phyloP scores from a whole-genome alignment of 129 eudicot species.

The Cynara cardunculus region DNA sequence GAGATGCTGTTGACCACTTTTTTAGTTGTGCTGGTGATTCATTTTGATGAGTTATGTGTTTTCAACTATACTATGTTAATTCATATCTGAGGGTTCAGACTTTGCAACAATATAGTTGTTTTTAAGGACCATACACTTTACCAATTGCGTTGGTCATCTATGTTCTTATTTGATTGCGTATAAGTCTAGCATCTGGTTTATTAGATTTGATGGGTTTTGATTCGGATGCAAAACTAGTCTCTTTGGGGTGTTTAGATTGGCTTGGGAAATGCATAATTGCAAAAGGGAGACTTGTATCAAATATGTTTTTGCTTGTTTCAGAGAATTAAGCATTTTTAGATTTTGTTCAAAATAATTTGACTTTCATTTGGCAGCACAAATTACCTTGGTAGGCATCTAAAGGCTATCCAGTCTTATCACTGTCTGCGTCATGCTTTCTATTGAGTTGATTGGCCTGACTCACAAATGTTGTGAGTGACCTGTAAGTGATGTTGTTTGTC shows the following conservation, averaged over 20 bases:
- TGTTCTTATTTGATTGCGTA: not conserved
- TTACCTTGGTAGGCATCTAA: too few species aligned
- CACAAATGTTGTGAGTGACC: not conserved
- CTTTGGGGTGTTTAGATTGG: not conserved
- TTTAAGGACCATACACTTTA: not conserved
- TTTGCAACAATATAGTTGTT: not conserved
- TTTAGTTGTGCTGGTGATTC: not conserved
- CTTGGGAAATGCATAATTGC: not conserved
- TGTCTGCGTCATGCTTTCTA: too few species aligned
- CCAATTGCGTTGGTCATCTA: not conserved
- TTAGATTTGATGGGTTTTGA: not conserved
- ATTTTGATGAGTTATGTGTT: not conserved
- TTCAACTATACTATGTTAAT: not conserved
- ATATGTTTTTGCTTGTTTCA: conserved; percentile 3
- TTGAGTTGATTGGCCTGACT: too few species aligned
- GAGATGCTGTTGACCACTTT: conserved; percentile 13
- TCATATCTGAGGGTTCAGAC: not conserved
- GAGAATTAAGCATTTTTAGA: not conserved
- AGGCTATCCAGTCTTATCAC: too few species aligned
- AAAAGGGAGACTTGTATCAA: not conserved
- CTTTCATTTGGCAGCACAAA: not conserved
- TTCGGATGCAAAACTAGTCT: not conserved
- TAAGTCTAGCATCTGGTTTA: not conserved
- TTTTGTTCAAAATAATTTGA: not conserved
- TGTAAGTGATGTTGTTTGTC: not conserved